Base-by-base conservation (phyloP, 108 stramenopile genomes). In the Nitzschia palea region DNA sequence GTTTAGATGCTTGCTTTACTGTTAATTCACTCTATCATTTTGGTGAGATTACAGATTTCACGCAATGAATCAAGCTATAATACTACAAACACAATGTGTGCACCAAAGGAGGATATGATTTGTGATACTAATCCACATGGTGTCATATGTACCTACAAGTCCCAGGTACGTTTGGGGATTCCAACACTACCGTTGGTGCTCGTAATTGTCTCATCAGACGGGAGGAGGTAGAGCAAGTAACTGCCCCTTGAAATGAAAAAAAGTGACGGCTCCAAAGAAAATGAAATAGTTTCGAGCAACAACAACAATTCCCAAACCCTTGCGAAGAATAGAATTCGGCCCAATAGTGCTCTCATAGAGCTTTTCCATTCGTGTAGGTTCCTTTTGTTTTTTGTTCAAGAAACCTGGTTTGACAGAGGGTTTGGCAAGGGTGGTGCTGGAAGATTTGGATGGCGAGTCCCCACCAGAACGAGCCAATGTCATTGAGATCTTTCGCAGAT, bases 161-260 rank as follows among this genome's bases (percentile, higher is more conserved):
- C n/a, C n/a, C n/a, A n/a, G n/a, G n/a, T n/a, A n/a, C n/a, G n/a
- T n/a, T n/a, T n/a, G n/a, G n/a, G n/a, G n/a, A n/a, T n/a, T n/a
- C n/a, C n/a, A n/a, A n/a, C n/a, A n/a, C n/a, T n/a, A n/a, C n/a
- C n/a, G n/a, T n/a, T n/a, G n/a, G n/a, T n/a, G n/a, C n/a, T n/a
- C n/a, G n/a, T n/a, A n/a, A n/a, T n/a, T n/a, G n/a, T n/a, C n/a
- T n/a, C n/a, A 35, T 83, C 80, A 93, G 2, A 90, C 87, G 40
- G 88, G 91, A 45, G 91, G 80, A 47, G 91, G 91, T n/a, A 93
- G 71, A 14, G 91, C 83, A 27, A 90, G 52, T 37, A 78, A 42
- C 36, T 93, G 86, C 25, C 91, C 91, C 53, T 80, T 78, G 59
- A 74, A 93, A 65, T 93, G 88, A 51, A 88, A 68, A 23, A 88